Percentiles rank a stretch among this genome's conserved stretches.
Conservation (phyloP, 2,329 filamentous ascomycete species). For the Dendryphion nanum region DNA sequence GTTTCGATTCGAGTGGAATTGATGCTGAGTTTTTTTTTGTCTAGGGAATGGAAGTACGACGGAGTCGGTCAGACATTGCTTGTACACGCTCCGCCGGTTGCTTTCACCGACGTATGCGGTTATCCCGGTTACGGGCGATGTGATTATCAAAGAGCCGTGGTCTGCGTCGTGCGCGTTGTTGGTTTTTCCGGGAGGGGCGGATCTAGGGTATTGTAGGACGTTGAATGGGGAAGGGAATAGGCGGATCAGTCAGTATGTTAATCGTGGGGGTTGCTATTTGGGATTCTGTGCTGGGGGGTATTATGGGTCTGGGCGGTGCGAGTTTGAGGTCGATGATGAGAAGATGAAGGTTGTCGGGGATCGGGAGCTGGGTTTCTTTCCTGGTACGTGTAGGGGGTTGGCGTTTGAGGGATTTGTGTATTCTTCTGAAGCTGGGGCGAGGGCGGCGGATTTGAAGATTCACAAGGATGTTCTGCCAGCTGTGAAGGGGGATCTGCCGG, state of each 20-base stretch:
- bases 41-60: conserved; percentile 79
- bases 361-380: conserved; percentile 85
- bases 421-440: conserved; percentile 79
- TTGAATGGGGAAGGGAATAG: conserved; percentile 88
- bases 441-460: conserved; percentile 67
- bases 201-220: conserved; percentile 83
- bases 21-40: too few species aligned
- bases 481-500: conserved; percentile 51
- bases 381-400: conserved; percentile 78
- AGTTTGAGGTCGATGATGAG: conserved; percentile 85
- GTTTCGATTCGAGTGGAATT: conserved; percentile 8
- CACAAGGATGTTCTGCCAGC: conserved; percentile 57
- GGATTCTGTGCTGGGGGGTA: conserved; percentile 95
- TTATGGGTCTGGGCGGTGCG: conserved; percentile 76
- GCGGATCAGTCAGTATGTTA: conserved; percentile 80
- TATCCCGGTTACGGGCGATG: conserved; percentile 74
- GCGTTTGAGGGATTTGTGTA: conserved; percentile 92
- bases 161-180: conserved; percentile 79
- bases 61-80: conserved; percentile 85
- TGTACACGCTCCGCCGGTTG: conserved; percentile 81
- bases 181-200: conserved; percentile 91
- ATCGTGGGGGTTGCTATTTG: conserved; percentile 79
- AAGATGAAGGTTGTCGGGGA: conserved; percentile 81
- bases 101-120: conserved; percentile 92
- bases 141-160: conserved; percentile 91